Conservation (phyloP, 345 rosid species). For the Populus pruinosa region DNA sequence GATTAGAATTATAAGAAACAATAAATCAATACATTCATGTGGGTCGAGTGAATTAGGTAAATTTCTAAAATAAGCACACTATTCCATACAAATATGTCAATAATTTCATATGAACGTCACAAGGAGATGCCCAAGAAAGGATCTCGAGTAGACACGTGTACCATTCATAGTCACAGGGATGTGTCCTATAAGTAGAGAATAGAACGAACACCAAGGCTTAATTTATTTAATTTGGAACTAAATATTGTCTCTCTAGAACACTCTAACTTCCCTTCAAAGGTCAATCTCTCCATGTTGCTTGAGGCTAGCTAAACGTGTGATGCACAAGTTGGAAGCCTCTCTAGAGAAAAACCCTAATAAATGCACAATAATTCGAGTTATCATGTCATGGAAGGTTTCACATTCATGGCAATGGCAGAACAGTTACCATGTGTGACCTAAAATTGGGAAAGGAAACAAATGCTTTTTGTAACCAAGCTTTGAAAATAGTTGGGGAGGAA, state of each 20-base stretch:
- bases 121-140: too few relatives aligned
- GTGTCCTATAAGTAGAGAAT: too few relatives aligned
- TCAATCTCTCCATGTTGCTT: neutral
- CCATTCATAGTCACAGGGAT: too few relatives aligned
- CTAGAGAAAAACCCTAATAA: neutral
- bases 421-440: neutral
- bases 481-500: too few relatives aligned
- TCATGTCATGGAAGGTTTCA: neutral
- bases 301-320: neutral
- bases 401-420: constrained; percentile 2
- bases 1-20: too few relatives aligned
- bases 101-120: too few relatives aligned
- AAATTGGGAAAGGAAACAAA: neutral
- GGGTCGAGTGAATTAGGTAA: too few relatives aligned
- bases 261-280: neutral
- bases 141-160: too few relatives aligned
- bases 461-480: neutral
- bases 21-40: too few relatives aligned
- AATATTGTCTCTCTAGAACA: neutral
- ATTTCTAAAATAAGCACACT: too few relatives aligned
- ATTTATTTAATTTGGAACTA: neutral
- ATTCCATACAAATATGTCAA: too few relatives aligned
- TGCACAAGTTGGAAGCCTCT: neutral
- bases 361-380: neutral
- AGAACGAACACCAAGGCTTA: too few relatives aligned